Evolutionary conservation across 2,329 filamentous ascomycete genomes (phyloP).

Genomic region (Pseudogymnoascus sp.): DNA sequence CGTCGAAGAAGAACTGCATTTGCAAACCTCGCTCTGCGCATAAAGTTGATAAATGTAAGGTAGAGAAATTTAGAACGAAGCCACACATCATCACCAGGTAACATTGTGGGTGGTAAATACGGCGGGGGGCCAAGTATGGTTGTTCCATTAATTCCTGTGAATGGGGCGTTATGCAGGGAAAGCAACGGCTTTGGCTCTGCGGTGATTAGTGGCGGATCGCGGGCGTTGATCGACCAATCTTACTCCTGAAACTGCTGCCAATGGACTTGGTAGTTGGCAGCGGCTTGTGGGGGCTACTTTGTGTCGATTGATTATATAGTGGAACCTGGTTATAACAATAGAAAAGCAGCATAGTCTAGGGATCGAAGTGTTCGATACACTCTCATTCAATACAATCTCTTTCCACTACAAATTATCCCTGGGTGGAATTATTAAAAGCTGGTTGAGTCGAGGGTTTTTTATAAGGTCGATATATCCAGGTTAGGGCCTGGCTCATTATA

Average conservation of each 20-base stretch:
- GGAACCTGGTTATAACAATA: neutral
- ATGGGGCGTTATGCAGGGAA: neutral
- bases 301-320: neutral
- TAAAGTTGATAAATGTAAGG: too few species aligned
- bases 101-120: too few species aligned
- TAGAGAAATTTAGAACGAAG: too few species aligned
- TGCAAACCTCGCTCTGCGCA: too few species aligned
- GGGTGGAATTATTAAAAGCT: neutral
- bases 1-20: too few species aligned
- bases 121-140: too few species aligned
- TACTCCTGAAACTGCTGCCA: neutral
- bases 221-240: neutral
- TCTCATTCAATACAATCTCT: neutral
- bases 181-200: neutral
- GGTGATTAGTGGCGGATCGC: neutral
- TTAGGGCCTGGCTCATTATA: too few species aligned
- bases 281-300: neutral
- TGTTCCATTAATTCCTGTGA: neutral
- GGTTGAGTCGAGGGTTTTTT: neutral
- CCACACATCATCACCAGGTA: too few species aligned
- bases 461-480: neutral
- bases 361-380: neutral
- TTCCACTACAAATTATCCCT: neutral
- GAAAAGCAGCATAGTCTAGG: neutral
- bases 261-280: neutral